Percentiles rank a stretch among this genome's conserved stretches.
phyloP scores from a whole-genome alignment of 805 yeast genomes.

The Metschnikowia sp. region DNA sequence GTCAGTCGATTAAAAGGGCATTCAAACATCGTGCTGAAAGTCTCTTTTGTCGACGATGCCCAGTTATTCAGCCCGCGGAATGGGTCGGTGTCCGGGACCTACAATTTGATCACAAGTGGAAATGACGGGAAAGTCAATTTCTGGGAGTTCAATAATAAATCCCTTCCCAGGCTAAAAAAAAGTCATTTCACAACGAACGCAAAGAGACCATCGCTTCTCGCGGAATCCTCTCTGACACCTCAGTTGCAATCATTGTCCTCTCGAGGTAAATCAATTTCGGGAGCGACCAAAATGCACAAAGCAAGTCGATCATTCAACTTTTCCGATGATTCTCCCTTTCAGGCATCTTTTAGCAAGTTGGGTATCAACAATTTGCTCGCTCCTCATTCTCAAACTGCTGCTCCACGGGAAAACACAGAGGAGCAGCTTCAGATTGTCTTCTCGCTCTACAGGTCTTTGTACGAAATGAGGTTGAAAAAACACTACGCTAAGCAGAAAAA shows the following conservation, averaged over 20 bases:
- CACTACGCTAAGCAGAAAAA: slow-evolving; percentile 26
- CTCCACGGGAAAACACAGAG: slow-evolving; percentile 11
- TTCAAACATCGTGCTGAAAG: slow-evolving; percentile 31
- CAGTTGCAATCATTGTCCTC: slow-evolving; percentile 5
- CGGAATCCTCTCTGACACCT: slow-evolving; percentile 2
- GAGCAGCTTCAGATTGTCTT: slow-evolving; percentile 27
- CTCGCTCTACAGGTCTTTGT: slow-evolving; percentile 33
- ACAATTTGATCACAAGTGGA: slow-evolving; percentile 38
- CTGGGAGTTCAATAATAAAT: slow-evolving; percentile 45
- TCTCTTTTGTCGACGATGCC: slow-evolving; percentile 26
- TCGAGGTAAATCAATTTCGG: neutral
- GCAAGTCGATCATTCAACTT: slow-evolving; percentile 9
- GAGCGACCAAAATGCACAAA: slow-evolving; percentile 3
- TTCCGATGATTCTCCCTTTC: slow-evolving; percentile 12
- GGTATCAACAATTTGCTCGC: slow-evolving; percentile 17
- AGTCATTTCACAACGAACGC: slow-evolving; percentile 11
- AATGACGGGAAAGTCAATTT: slow-evolving; percentile 38
- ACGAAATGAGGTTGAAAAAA: slow-evolving; percentile 32
- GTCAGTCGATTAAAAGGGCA: slow-evolving; percentile 40
- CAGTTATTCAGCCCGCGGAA: slow-evolving; percentile 7
- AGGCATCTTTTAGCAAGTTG: slow-evolving; percentile 13
- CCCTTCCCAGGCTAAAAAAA: slow-evolving; percentile 35
- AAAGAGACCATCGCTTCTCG: slow-evolving; percentile 2
- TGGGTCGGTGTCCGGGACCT: slow-evolving; percentile 12
- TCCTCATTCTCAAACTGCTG: slow-evolving; percentile 6